Evolutionary conservation across 1,284 basidiomycete species (phyloP).

Genomic region (Apiotrichum laibachii): DNA sequence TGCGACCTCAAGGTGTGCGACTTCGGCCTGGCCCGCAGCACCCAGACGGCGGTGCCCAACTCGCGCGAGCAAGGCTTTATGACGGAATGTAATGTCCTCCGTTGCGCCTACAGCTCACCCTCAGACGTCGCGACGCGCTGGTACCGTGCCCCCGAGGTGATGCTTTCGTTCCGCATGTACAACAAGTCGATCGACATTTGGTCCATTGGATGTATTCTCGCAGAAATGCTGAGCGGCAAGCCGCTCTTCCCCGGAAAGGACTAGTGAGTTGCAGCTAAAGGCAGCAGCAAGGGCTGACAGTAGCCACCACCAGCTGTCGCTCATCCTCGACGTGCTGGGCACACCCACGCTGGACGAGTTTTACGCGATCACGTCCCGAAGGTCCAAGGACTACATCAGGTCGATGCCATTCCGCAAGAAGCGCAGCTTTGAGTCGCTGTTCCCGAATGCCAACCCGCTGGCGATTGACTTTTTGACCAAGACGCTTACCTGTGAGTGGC

Average conservation of each 20-base stretch:
- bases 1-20: conserved; percentile 95
- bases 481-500: conserved; percentile 67
- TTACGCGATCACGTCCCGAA: conserved; percentile 78
- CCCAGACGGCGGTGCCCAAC: conserved; percentile 73
- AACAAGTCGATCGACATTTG: conserved; percentile 91
- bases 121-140: conserved; percentile 84
- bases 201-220: conserved; percentile 95
- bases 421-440: conserved; percentile 70
- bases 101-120: neutral
- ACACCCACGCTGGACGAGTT: conserved; percentile 89
- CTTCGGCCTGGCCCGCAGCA: conserved; percentile 84
- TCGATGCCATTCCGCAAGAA: conserved; percentile 82
- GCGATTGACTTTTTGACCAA: conserved; percentile 90
- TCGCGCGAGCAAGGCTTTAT: conserved; percentile 82
- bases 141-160: conserved; percentile 94
- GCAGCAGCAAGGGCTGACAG: conserved; percentile 26
- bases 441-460: conserved; percentile 78
- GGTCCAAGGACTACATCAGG: conserved; percentile 86
- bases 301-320: conserved; percentile 81
- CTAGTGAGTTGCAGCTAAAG: conserved; percentile 57
- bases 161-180: conserved; percentile 95
- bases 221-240: conserved; percentile 91
- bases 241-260: conserved; percentile 95
- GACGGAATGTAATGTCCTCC: conserved; percentile 57
- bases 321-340: conserved; percentile 89